Base-by-base conservation (phyloP, 441 rosid genomes). In the Croton laevigatus region DNA sequence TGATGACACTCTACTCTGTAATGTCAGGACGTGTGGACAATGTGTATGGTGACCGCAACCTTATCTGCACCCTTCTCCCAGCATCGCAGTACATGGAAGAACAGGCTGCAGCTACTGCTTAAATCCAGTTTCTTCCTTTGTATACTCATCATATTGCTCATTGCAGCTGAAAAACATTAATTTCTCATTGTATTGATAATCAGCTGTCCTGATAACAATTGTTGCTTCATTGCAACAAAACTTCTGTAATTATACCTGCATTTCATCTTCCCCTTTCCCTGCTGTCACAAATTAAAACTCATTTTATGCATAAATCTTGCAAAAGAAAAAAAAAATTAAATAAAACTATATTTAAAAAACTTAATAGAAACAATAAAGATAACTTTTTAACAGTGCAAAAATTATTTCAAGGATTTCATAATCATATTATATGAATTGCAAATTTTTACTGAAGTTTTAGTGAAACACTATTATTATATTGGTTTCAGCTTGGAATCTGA, bases 31-130 rank as follows among this genome's bases (percentile, higher is more conserved):
- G 98, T 6, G 90, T 92, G 52, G 97, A 92, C 85, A 94, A 92
- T 60, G 98, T 94, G 51, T 90, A 94, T 48, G 98, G 99, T 27
- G 99, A 94, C 76, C 93, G 97, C 85, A 89, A 94, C 79, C 91
- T 94, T 70, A 72, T 88, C 72, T 90, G 97, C 82, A 92, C 97
- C 72, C 97, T 94, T 71, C 94, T 75, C 6, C 79, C 94, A 27
- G 88, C 74, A 3, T 78, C 90, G 19, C 90, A 81, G 66, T 75
- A 61, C 71, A 89, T 74, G 2, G 98, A 94, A 80, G 97, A 91
- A 77, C 82, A 79, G 78, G 95, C 88, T 34, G 98, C 92, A 42
- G 97, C 98, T 34, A 87, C 87, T 53, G 97, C 90, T 58, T 89
- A 78, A 76, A 8, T 62, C 69, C 17, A 36, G 46, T 63, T 64